Evolutionary conservation across 2,329 filamentous ascomycete species (phyloP), one percentile per base, ranked within the genome.

Genomic region (Juglanconis oblonga): DNA sequence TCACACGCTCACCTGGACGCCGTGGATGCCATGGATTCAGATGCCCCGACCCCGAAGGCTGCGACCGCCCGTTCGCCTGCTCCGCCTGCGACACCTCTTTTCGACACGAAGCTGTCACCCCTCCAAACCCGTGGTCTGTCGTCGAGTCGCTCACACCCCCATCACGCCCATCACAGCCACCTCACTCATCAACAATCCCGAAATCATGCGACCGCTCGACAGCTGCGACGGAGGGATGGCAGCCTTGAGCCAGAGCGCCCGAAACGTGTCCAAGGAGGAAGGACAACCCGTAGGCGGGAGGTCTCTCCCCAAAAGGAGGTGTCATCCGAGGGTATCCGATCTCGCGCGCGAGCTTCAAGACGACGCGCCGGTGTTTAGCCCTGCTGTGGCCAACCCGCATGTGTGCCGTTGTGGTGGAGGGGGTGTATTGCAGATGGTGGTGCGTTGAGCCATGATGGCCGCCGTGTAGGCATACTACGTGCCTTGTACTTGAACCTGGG

Each of bases 1-100:
- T 70, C 76, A 53, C 76, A 78, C 67, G 68, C 71, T 66, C 74
- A 74, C 38, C 73, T 73, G 60, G 71, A 76, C 62, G 63, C 69
- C 57, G 70, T 67, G 55, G 64, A 65, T 61, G 67, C 71, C 66
- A 70, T 70, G 64, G 76, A 77, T 59, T 76, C 73, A 52, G 76
- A 79, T 55, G 80, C 76, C 24, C 75, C 77, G 2, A 81, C 77
- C 29, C 77, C 78, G 38, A 74, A 73, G 66, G 73, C 73, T 57
- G 73, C 77, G 63, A 60, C 63, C 52, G 62, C 66, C 55, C 53
- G 51, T 9, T 47, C 53, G 31, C 38, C 57, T 31, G 31, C 59
- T 31, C 11, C 32, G 9, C 14, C 59, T 14, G 67, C 72, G 32
- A 68, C 71, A 55, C 73, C 71, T 53, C 77, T 76, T 58, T 67